Evolutionary conservation across 148 eudicot species (phyloP).

Genomic region (Tetragonia tetragonoides): DNA sequence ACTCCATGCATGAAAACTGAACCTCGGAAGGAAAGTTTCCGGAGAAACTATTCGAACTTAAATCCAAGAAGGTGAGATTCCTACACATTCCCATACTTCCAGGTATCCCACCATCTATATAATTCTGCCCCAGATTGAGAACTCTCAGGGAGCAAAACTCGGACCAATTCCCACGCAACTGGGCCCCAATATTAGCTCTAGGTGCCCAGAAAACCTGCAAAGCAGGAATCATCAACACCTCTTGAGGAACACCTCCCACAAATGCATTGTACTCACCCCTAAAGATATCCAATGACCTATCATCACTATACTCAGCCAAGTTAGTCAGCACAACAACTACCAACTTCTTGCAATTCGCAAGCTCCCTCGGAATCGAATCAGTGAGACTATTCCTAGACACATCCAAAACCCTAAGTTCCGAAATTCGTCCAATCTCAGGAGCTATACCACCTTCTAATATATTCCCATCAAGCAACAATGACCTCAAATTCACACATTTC

Average conservation of each 20-base stretch:
- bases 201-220: slow-evolving; percentile 62
- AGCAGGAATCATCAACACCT: slow-evolving; percentile 41
- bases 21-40: slow-evolving; percentile 42
- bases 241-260: slow-evolving; percentile 44
- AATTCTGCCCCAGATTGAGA: slow-evolving; percentile 49
- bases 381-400: slow-evolving; percentile 61
- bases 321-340: slow-evolving; percentile 43
- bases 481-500: slow-evolving; percentile 42
- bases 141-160: slow-evolving; percentile 26
- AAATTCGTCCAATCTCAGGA: slow-evolving; percentile 35
- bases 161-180: slow-evolving; percentile 37
- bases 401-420: slow-evolving; percentile 49
- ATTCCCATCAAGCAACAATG: slow-evolving; percentile 55
- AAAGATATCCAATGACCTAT: slow-evolving; percentile 18
- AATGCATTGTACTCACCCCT: slow-evolving; percentile 55
- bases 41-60: slow-evolving; percentile 45
- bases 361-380: slow-evolving; percentile 42
- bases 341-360: slow-evolving; percentile 42
- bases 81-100: slow-evolving; percentile 39
- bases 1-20: slow-evolving; percentile 43
- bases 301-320: slow-evolving; percentile 34
- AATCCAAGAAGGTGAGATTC: slow-evolving; percentile 51
- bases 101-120: slow-evolving; percentile 41
- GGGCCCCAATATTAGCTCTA: slow-evolving; percentile 52
- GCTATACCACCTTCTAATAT: slow-evolving; percentile 49